Base-by-base conservation (phyloP, 768 basidiomycete species). In the Agaricus bisporus region DNA sequence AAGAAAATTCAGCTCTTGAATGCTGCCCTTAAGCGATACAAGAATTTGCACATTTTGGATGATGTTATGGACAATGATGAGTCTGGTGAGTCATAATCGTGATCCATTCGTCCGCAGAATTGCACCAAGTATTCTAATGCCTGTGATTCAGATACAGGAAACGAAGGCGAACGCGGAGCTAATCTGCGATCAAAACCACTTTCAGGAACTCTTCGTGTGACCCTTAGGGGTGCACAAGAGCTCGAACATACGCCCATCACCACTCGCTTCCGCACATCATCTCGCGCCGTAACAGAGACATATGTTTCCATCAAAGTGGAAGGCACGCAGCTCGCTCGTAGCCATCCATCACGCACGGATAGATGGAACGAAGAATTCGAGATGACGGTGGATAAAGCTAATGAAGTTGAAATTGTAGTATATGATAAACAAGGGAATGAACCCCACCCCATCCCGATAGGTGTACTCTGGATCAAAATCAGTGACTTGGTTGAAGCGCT, bases 361-460 rank as follows among this genome's bases (percentile, higher is more conserved):
- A 85, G 90, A 42, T 99, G 97, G 97, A 91, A 92, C 65, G 95
- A 99, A 69, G 91, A 94, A 55, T 98, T 98, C 58, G 93, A 95
- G 68, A 91, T 99, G 55, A 78, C 86, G 0, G 90, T 98, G 38
- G 95, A 98, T 74, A 98, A 98, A 70, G 95, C 95, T 12, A 98
- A 95, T 66, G 97, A 99, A 75, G 89, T 98, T 46, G 97, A 98
- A 71, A 86, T 99, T 48, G 90, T 92, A 28, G 82, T 99, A 29
- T 94, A 93, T 62, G 97, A 99, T 70, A 92, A 92, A 61, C 89
- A 91, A 62, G 80, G 82, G 17, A 86, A 84, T 53, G 91, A 93
- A 57, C 73, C 74, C 12, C 81, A 92, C 59, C 85, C 91, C 1
- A 80, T 89, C 12, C 95, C 94, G 32, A 94, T 98, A 57, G 97